phyloP scores from a whole-genome alignment of 176 grass and related monocot species.

The Secale cereale region DNA sequence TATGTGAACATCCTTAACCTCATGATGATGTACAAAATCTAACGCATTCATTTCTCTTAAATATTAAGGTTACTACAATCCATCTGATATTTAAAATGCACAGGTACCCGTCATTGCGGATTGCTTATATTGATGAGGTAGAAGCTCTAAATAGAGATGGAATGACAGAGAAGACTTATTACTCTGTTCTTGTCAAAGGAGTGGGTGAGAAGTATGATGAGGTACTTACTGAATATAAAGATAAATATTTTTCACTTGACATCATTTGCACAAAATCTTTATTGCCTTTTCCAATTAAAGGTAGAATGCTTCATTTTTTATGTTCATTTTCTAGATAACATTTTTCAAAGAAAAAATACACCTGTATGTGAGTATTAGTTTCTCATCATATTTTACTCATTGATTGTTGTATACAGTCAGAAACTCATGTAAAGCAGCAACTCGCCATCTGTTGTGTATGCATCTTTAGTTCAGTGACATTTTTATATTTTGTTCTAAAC shows the following conservation, averaged over 20 bases:
- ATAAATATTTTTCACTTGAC: slow-evolving; percentile 4
- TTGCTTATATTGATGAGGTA: slow-evolving; percentile 91
- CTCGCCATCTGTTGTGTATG: neutral
- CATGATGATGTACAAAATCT: slow-evolving; percentile 57
- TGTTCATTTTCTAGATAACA: neutral
- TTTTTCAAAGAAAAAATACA: neutral
- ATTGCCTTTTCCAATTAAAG: neutral
- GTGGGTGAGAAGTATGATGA: slow-evolving; percentile 73
- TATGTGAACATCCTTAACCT: slow-evolving; percentile 89
- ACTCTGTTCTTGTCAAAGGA: slow-evolving; percentile 98
- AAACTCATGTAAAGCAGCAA: neutral
- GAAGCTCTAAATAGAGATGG: slow-evolving; percentile 38
- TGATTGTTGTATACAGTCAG: neutral
- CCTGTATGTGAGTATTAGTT: neutral
- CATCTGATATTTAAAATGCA: slow-evolving; percentile 25
- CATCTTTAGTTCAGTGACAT: neutral
- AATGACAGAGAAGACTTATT: slow-evolving; percentile 69
- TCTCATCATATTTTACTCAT: neutral
- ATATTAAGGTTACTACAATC: neutral
- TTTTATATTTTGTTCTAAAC: neutral
- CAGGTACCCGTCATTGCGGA: slow-evolving; percentile 66
- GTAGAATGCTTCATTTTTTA: neutral
- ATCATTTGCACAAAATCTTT: slow-evolving; percentile 1
- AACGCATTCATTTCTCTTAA: neutral
- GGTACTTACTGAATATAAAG: slow-evolving; percentile 39